Conservation (phyloP, 306 rosid genomes). For the Potentilla sterilis region DNA sequence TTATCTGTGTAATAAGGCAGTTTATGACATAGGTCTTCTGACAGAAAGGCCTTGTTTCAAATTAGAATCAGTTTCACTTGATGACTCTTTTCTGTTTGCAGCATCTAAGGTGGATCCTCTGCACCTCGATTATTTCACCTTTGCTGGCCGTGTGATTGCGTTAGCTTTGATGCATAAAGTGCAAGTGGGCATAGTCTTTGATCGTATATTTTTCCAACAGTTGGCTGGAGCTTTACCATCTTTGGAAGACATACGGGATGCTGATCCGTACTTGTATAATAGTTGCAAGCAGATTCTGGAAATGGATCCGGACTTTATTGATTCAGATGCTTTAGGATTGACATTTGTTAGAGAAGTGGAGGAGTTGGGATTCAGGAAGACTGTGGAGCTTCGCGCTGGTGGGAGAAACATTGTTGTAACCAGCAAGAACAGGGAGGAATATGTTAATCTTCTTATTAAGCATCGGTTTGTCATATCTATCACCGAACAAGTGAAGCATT, state of each 20-base stretch:
- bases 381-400: conserved; percentile 66
- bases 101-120: conserved; percentile 86
- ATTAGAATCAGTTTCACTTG: conserved; percentile 22
- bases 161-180: conserved; percentile 92
- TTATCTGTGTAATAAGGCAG: background rate
- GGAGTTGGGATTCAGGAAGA: conserved; percentile 68
- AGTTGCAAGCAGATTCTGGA: conserved; percentile 82
- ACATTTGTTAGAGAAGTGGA: conserved; percentile 89
- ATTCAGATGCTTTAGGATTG: conserved; percentile 84
- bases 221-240: conserved; percentile 60
- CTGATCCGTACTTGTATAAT: conserved; percentile 69
- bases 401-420: conserved; percentile 64
- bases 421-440: conserved; percentile 66
- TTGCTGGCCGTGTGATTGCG: conserved; percentile 86
- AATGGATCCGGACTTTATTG: conserved; percentile 76
- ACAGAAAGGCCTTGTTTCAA: background rate
- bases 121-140: conserved; percentile 83
- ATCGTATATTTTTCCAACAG: conserved; percentile 81
- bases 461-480: conserved; percentile 72
- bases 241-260: conserved; percentile 74
- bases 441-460: conserved; percentile 69
- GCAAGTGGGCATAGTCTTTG: conserved; percentile 89
- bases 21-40: background rate
- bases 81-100: conserved; percentile 41
- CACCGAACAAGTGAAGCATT: conserved; percentile 72